These are phyloP conservation scores for Hippophae gyantsensis DNA, from an alignment of 306 rosid genomes.

Conservation along the genomic window DNA sequence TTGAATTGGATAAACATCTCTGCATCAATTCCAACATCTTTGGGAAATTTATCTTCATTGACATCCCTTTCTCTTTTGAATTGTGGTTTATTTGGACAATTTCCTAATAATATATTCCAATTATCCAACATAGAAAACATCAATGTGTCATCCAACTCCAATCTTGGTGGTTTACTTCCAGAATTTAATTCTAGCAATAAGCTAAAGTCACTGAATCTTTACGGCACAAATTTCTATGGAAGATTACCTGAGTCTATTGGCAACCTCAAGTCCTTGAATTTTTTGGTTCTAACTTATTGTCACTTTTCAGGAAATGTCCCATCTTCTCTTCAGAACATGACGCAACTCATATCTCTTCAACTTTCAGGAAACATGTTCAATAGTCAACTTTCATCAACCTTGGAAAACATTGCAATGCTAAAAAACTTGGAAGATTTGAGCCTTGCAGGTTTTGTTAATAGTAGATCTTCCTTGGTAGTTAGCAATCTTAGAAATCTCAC, in stretches of 20 bases:
- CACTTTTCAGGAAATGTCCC: not conserved
- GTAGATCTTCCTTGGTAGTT: not conserved
- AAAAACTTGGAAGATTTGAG: not conserved
- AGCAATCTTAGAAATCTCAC: not conserved
- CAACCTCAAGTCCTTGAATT: not conserved
- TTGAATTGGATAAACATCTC: not conserved
- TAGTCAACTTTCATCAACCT: not conserved
- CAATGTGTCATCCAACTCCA: not conserved
- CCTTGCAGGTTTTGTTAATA: not conserved
- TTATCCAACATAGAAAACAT: not conserved
- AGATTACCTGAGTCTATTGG: not conserved
- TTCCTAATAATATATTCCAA: not conserved
- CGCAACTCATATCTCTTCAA: not conserved
- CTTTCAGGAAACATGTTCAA: not conserved
- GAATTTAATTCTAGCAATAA: not conserved
- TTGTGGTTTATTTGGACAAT: not conserved
- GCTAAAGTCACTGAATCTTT: not conserved
- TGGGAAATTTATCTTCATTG: not conserved
- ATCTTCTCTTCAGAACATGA: slow-evolving; percentile 1
- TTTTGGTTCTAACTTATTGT: not conserved
- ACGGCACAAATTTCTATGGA: rapidly evolving
- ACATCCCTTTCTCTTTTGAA: not conserved
- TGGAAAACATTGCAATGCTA: not conserved
- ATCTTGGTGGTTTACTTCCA: not conserved
- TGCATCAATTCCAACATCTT: not conserved